phyloP scores from a whole-genome alignment of 2,329 filamentous ascomycete species.

The Tolypocladium tundrense region DNA sequence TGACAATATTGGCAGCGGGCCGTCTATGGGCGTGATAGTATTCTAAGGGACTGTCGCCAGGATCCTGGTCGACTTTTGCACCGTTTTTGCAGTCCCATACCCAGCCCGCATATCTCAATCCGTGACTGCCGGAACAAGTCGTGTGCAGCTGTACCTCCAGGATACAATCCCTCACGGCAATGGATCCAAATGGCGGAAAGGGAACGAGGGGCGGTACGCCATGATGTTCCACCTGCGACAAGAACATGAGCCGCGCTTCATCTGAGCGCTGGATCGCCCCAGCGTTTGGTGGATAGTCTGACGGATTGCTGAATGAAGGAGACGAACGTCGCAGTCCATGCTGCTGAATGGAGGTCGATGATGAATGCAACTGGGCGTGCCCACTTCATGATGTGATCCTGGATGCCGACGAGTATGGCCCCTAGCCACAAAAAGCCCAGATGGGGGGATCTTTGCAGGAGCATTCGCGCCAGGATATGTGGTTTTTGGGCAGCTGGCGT shows the following conservation, averaged over 20 bases:
- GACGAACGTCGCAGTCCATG: constrained; percentile 4
- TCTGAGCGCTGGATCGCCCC: not conserved
- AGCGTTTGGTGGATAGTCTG: not conserved
- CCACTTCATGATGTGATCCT: constrained; percentile 3
- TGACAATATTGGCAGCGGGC: not conserved
- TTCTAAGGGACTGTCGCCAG: no score
- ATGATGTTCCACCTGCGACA: constrained; percentile 2
- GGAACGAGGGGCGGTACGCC: constrained; percentile 1
- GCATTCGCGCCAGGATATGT: no score
- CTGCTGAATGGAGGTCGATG: constrained; percentile 6
- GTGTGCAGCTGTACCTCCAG: constrained; percentile 7
- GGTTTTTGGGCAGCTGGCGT: no score
- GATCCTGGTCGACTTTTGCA: no score
- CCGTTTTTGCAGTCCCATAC: no score
- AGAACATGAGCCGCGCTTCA: constrained; percentile 5
- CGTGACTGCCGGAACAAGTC: not conserved
- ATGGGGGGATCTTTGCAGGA: not conserved
- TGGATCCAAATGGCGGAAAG: constrained; percentile 2
- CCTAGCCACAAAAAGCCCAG: constrained; percentile 8
- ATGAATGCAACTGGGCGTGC: constrained; percentile 1
- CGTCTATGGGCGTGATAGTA: no score
- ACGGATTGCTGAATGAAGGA: constrained; percentile 1
- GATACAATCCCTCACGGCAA: constrained; percentile 3
- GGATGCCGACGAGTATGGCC: constrained; percentile 2
- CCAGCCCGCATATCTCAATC: no score